Base-by-base conservation (phyloP, 352 stramenopile genomes). In the Globisporangium radiosum region DNA sequence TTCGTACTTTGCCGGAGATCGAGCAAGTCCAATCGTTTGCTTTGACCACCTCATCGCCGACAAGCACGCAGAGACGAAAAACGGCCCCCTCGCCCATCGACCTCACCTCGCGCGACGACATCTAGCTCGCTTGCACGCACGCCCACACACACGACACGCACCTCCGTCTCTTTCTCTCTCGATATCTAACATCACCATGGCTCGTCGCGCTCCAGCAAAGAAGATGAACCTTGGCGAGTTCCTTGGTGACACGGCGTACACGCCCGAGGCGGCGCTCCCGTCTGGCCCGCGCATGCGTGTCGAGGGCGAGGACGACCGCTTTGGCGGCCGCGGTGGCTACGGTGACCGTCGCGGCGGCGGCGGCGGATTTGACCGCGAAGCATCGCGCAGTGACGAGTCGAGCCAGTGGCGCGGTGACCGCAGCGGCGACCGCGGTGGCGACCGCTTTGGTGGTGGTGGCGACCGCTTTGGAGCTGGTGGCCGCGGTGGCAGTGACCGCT, bases 211-310 rank as follows among this genome's bases (percentile, higher is more conserved):
- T 40, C 47, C 52, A 19, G 76, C 66, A 54, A 85, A 88, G 69
- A 88, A 88, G 60, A 87, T 90, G 66, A 71, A 71, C 53, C 71
- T 90, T 40, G 76, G 80, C 55, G 78, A 88, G 70, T 90, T 88
- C 72, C 72, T 90, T 9, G 80, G 80, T 44, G 77, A 87, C 72
- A 65, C 70, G n/a, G 70, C 75, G 25, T 88, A 87, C 59, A 90
- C 81, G 55, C 75, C 77, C 0, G 77, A 85, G 39, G 76, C 76
- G 25, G 57, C 78, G 56, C 63, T 90, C 38, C 80, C 80, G 11
- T 87, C 80, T 7, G 80, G 74, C 10, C 80, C 80, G 1, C 80
- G 76, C 37, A 54, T 62, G 48, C 57, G 67, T 40, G 65, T 72
- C 5, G 76, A 86, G 36, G 70, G 76, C 52, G 76, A 87, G n/a